phyloP scores from a whole-genome alignment of 1,139 yeast genomes.

The Scheffersomyces insectosa region DNA sequence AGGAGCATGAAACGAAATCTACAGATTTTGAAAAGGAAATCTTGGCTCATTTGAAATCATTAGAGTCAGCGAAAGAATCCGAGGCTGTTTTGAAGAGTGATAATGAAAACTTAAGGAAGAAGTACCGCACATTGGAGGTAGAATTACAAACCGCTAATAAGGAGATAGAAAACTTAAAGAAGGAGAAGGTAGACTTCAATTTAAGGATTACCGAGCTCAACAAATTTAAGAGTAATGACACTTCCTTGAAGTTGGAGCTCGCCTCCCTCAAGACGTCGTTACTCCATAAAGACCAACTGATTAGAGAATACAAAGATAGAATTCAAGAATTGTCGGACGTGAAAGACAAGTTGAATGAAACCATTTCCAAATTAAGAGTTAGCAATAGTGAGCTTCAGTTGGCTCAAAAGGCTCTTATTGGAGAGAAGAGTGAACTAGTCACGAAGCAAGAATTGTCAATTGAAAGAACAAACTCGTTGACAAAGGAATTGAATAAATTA shows the following conservation, averaged over 20 bases:
- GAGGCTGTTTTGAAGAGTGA: constrained; percentile 8
- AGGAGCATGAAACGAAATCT: background rate
- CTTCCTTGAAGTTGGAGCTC: constrained; percentile 44
- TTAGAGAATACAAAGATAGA: constrained; percentile 42
- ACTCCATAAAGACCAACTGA: constrained; percentile 50
- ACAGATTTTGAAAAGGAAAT: constrained; percentile 2
- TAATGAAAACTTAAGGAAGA: constrained; percentile 9
- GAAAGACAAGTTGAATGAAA: constrained; percentile 37
- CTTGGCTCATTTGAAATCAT: constrained; percentile 1
- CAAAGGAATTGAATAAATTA: constrained; percentile 30
- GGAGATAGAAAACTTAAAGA: constrained; percentile 22
- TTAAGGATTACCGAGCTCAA: constrained; percentile 31
- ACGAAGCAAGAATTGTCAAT: constrained; percentile 41
- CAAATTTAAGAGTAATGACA: constrained; percentile 36
- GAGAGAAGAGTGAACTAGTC: constrained; percentile 39
- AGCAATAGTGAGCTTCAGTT: constrained; percentile 44
- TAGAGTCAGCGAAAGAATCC: constrained; percentile 9
- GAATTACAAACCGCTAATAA: constrained; percentile 9
- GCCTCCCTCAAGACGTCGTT: constrained; percentile 41
- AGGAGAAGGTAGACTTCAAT: constrained; percentile 29
- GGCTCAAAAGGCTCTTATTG: constrained; percentile 32
- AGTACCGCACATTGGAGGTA: constrained; percentile 3
- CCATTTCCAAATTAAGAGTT: constrained; percentile 43
- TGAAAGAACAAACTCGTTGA: constrained; percentile 34
- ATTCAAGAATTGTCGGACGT: constrained; percentile 38